Conservation (phyloP, 805 yeast species). For the Clavispora santaluciae region DNA sequence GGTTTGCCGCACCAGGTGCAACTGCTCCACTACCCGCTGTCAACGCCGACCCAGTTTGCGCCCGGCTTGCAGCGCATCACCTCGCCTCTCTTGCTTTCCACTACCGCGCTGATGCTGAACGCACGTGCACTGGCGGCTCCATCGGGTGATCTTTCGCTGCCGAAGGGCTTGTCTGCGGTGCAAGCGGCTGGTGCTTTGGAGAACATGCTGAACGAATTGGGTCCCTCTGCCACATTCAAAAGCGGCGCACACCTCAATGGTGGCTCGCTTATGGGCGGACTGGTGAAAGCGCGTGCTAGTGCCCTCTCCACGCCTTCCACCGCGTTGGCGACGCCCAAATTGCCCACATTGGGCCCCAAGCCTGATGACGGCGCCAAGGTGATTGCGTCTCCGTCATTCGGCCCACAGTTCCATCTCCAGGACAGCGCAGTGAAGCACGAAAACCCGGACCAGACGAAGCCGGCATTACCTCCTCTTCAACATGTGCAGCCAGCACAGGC, state of each 20-base stretch:
- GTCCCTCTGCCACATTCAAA: conserved; percentile 41
- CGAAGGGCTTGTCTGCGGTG: conserved; percentile 19
- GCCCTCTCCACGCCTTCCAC: conserved; percentile 34
- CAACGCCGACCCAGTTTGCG: conserved; percentile 69
- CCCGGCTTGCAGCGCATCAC: conserved; percentile 60
- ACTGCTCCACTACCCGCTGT: conserved; percentile 60
- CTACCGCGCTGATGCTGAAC: conserved; percentile 41
- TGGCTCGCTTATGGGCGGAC: conserved; percentile 29
- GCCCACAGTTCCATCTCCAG: conserved; percentile 36
- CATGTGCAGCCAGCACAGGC: conserved; percentile 13
- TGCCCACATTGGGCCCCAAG: conserved; percentile 26
- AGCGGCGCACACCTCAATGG: conserved; percentile 17
- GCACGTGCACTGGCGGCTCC: conserved; percentile 22
- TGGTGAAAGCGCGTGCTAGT: conserved; percentile 3
- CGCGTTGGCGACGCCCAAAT: conserved; percentile 29
- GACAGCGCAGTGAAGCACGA: conserved; percentile 7
- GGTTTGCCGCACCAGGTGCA: conserved; percentile 35
- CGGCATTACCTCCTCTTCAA: conserved; percentile 17
- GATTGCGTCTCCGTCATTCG: conserved; percentile 41
- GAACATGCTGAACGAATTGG: conserved; percentile 39
- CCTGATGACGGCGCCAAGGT: conserved; percentile 8
- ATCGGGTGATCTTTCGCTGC: conserved; percentile 8
- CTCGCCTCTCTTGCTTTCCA: conserved; percentile 57
- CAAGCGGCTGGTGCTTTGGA: conserved; percentile 44
- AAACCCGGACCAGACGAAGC: conserved; percentile 8